A percentile compares a stretch with the other conserved stretches of the same genome.
Evolutionary conservation across 2,329 filamentous ascomycete species (phyloP).

Genomic region (Thermothelomyces thermophilus): DNA sequence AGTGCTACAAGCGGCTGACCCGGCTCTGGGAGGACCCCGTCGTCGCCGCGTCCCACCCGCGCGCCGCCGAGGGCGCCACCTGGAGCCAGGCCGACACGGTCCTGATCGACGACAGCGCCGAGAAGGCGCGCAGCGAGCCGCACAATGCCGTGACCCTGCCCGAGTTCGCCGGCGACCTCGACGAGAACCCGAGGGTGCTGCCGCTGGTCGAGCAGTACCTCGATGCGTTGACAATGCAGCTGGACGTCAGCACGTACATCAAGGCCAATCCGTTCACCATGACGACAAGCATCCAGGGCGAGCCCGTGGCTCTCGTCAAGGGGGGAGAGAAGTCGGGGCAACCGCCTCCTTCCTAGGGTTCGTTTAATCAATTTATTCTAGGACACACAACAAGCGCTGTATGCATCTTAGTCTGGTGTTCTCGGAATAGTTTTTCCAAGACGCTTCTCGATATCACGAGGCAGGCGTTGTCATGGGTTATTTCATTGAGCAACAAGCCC

Average conservation of each 20-base stretch:
- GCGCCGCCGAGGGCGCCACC: conserved; percentile 30
- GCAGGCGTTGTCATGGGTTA: background rate
- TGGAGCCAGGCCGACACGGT: conserved; percentile 87
- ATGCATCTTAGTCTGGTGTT: too few species aligned
- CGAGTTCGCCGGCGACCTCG: conserved; percentile 55
- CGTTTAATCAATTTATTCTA: too few species aligned
- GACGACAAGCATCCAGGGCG: conserved; percentile 19
- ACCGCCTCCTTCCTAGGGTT: too few species aligned
- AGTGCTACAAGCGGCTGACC: conserved; percentile 83
- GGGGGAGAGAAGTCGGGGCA: background rate
- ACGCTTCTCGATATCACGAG: background rate
- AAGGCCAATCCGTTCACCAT: conserved; percentile 43
- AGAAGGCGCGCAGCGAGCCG: conserved; percentile 79
- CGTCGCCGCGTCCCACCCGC: conserved; percentile 41
- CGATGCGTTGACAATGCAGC: conserved; percentile 46
- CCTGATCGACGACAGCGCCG: conserved; percentile 74
- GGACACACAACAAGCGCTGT: too few species aligned
- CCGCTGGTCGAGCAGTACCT: conserved; percentile 57
- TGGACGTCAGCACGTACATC: conserved; percentile 59
- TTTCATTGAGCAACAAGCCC: conserved; percentile 12
- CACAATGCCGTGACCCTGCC: conserved; percentile 75
- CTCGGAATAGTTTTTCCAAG: too few species aligned
- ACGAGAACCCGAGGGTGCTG: conserved; percentile 41
- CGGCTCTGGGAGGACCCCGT: conserved; percentile 57
- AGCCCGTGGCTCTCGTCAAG: background rate